A percentile compares a stretch with the other conserved stretches of the same genome.
phyloP scores from a whole-genome alignment of 2,329 filamentous ascomycete genomes.

The Fusarium bactridioides region DNA sequence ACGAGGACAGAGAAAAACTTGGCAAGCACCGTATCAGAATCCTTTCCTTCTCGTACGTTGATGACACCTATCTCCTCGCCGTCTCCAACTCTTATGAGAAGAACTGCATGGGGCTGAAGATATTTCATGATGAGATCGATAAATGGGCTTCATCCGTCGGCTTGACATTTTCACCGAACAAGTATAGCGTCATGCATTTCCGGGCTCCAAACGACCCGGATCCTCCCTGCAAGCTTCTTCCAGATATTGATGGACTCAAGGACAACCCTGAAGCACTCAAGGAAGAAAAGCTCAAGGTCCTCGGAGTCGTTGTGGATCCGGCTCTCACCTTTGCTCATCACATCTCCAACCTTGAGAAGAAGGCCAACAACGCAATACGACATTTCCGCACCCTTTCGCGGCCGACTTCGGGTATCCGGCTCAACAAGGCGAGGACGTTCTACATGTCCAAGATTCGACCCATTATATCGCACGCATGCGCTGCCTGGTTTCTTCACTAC shows the following conservation, averaged over 20 bases:
- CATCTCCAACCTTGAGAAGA: neutral
- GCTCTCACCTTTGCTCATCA: neutral
- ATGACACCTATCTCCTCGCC: conserved; percentile 4
- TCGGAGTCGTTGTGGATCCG: neutral
- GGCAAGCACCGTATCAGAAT: neutral
- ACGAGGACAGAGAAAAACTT: neutral
- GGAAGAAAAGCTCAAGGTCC: neutral
- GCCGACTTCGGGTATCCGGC: neutral
- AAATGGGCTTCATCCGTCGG: neutral
- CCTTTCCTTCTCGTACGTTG: neutral
- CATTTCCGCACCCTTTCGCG: neutral
- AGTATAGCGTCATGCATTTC: conserved; percentile 15
- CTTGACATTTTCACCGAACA: neutral
- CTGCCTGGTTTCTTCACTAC: neutral
- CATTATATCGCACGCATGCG: neutral
- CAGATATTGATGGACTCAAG: neutral
- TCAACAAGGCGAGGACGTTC: neutral
- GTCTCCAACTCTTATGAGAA: neutral
- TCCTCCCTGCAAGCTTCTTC: neutral
- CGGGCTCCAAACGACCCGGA: neutral
- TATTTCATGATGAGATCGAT: neutral
- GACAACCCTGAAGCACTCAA: neutral
- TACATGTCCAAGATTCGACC: conserved; percentile 5
- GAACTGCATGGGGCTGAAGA: neutral
- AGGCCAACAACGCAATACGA: neutral